These are phyloP conservation scores for Excoecaria cochinchinensis DNA, from an alignment of 345 rosid genomes.

Conservation along the genomic window DNA sequence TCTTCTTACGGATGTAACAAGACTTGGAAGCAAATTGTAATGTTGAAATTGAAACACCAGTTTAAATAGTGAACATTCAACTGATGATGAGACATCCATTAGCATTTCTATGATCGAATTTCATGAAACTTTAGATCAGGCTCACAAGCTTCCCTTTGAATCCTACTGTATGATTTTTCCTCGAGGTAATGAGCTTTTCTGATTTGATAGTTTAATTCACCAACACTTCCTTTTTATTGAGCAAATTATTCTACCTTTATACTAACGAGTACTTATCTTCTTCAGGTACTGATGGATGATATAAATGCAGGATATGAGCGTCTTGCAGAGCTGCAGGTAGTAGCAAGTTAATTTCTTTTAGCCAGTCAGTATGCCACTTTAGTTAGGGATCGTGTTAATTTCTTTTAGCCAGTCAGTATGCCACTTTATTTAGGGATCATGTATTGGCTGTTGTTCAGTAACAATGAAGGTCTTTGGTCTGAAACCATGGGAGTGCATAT, in stretches of 20 bases:
- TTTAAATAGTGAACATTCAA: not conserved
- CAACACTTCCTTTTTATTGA: too few relatives aligned
- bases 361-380: not conserved
- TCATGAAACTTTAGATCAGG: too few relatives aligned
- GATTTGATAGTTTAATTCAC: not conserved
- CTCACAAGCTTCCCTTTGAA: too few relatives aligned
- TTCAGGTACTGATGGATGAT: slow-evolving; percentile 86
- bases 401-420: too few relatives aligned
- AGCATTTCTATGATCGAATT: too few relatives aligned
- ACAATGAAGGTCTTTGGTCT: too few relatives aligned
- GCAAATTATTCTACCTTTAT: not conserved
- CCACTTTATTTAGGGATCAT: too few relatives aligned
- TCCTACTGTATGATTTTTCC: not conserved
- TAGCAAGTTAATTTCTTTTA: slow-evolving; percentile 8
- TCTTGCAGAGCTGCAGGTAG: slow-evolving; percentile 82
- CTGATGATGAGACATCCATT: not conserved
- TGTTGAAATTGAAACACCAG: not conserved
- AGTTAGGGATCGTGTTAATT: not conserved
- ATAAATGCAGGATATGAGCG: slow-evolving; percentile 88
- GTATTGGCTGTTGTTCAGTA: too few relatives aligned
- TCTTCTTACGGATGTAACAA: not conserved
- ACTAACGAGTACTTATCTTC: slow-evolving; percentile 29
- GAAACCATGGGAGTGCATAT: too few relatives aligned
- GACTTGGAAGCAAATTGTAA: not conserved
- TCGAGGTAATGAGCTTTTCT: not conserved